Base-by-base conservation (phyloP, 2,329 filamentous ascomycete genomes). In the Clarireedia hainanense region DNA sequence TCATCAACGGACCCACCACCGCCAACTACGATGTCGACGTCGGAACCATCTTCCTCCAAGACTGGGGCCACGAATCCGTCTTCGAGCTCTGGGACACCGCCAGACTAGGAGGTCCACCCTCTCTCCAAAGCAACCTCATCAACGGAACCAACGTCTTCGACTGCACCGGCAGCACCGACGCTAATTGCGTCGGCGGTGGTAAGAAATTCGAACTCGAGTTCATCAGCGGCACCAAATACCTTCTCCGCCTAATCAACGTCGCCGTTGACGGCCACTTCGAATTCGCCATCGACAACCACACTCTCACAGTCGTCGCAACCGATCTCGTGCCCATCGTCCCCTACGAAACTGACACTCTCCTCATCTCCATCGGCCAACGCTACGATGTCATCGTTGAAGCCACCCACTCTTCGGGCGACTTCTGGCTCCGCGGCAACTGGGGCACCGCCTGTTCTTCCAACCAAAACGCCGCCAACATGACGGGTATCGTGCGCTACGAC, bases 291-390 rank as follows among this genome's bases (percentile, higher is more conserved):
- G 79, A 81, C 65, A 75, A 77, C 50, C 83, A 86, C 65, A 74
- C 65, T 0, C 66, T 86, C 61, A 77, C 72, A 0, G 80, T 86
- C 37, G 81, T 86, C 40, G 73, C 76, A 0, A 71, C 69, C n/a
- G 83, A 84, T 57, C 69, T 85, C 4, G 78, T 85, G 0, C 80
- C 82, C 0, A 74, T 85, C 24, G 63, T 72, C 24, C 81, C 82
- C 0, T 85, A 78, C 58, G 68, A 69, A 0, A 76, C 80, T 0
- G 71, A 73, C 0, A 70, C 69, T 20, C 50, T 82, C 4, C 79
- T 79, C 69, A 75, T 88, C 20, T 80, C 76, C 27, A 76, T 86
- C 57, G 71, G 78, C 42, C 81, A 85, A 64, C 67, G 73, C 55
- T 73, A 69, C 64, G 66, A 69, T 57, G 53, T 69, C 67, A 63